phyloP scores from a whole-genome alignment of 176 grass and related monocot genomes.

The Bromus sterilis region DNA sequence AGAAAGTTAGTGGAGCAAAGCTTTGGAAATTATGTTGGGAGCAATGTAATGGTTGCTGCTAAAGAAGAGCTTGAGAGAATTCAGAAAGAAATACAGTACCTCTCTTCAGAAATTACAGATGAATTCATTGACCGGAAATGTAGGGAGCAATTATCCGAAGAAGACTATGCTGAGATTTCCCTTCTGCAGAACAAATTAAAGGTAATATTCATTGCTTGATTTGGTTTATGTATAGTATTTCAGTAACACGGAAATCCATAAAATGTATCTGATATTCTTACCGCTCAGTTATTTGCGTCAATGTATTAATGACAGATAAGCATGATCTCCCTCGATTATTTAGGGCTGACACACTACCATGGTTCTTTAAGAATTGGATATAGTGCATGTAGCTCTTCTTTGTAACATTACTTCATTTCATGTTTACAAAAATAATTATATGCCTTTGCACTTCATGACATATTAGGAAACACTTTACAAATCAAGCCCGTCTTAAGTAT shows the following conservation, averaged over 20 bases:
- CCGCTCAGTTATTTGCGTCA: neutral
- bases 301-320: neutral
- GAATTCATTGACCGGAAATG: conserved; percentile 84
- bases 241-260: neutral
- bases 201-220: conserved; percentile 38
- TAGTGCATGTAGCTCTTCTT: neutral
- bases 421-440: neutral
- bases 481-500: neutral
- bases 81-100: conserved; percentile 62
- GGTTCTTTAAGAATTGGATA: neutral
- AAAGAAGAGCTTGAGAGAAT: conserved; percentile 92
- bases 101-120: conserved; percentile 89
- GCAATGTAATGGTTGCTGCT: conserved; percentile 86
- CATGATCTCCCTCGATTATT: neutral
- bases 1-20: conserved; percentile 94
- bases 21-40: conserved; percentile 98
- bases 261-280: neutral
- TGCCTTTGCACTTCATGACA: neutral
- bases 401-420: neutral
- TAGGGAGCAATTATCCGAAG: conserved; percentile 63
- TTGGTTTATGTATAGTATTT: conserved; percentile 4
- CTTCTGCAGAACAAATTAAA: conserved; percentile 66
- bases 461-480: neutral
- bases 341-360: neutral
- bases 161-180: conserved; percentile 86